phyloP scores from a whole-genome alignment of 495 filamentous ascomycete genomes.

The Astrocystis sublimbata region DNA sequence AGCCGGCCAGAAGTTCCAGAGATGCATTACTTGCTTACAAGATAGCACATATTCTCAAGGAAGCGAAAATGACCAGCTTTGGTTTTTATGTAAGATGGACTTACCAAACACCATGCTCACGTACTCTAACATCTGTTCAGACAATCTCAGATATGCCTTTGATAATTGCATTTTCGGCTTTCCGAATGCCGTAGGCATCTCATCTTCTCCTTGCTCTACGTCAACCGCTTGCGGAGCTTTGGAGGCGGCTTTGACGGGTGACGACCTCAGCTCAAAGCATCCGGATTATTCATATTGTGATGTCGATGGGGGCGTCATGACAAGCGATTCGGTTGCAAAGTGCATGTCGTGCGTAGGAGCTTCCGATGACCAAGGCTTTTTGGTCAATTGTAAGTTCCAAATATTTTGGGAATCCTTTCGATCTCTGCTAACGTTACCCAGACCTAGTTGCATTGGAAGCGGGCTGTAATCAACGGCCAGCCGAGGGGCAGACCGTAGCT shows the following conservation, averaged over 20 bases:
- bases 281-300: constrained; percentile 44
- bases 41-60: constrained; percentile 47
- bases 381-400: constrained; percentile 42
- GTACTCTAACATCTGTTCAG: constrained; percentile 32
- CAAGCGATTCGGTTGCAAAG: constrained; percentile 24
- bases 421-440: constrained; percentile 25
- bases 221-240: constrained; percentile 44
- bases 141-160: constrained; percentile 48
- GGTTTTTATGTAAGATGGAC: constrained; percentile 52
- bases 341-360: constrained; percentile 45
- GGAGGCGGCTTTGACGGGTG: constrained; percentile 31
- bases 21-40: constrained; percentile 54
- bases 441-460: constrained; percentile 49
- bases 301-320: constrained; percentile 32
- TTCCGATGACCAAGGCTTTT: constrained; percentile 36
- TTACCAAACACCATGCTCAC: not conserved
- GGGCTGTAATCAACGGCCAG: constrained; percentile 51
- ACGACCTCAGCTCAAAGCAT: constrained; percentile 32
- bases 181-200: constrained; percentile 43
- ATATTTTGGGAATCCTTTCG: not conserved
- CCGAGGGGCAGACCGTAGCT: constrained; percentile 40
- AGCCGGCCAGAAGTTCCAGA: constrained; percentile 46
- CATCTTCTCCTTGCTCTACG: constrained; percentile 44
- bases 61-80: constrained; percentile 49
- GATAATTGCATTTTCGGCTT: constrained; percentile 48